Percentiles rank a stretch among this genome's conserved stretches.
These are phyloP conservation scores for Triangularia setosa DNA, from an alignment of 2,329 filamentous ascomycete genomes.

Conservation along the genomic window DNA sequence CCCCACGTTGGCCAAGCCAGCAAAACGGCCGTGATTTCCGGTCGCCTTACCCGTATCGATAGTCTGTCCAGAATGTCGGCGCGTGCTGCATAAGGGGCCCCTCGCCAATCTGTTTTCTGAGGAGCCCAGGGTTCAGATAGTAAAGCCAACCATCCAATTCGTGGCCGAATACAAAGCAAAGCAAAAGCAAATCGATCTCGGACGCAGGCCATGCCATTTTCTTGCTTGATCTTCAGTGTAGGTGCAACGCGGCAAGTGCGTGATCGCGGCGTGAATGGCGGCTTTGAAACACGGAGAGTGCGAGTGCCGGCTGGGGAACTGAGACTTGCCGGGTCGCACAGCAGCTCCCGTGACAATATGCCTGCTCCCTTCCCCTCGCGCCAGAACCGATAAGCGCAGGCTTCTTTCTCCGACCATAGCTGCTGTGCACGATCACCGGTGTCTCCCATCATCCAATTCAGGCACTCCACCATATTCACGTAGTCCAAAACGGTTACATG, in stretches of 20 bases:
- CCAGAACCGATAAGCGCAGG: neutral
- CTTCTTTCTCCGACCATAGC: neutral
- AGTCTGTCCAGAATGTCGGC: neutral
- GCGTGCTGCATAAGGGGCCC: neutral
- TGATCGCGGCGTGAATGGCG: neutral
- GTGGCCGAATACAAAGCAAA: neutral
- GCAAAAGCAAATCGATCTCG: neutral
- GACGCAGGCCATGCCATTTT: neutral
- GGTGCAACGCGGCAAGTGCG: neutral
- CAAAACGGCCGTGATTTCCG: neutral
- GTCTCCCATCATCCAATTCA: neutral
- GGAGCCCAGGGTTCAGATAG: neutral
- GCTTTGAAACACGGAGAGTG: neutral
- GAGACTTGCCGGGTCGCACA: neutral
- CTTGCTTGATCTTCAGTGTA: neutral
- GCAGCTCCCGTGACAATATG: neutral
- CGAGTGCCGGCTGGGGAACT: neutral
- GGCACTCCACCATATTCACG: neutral
- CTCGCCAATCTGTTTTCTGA: neutral
- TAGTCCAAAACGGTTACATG: neutral
- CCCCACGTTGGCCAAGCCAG: neutral
- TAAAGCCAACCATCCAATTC: neutral
- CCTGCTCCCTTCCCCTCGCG: neutral
- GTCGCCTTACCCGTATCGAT: neutral
- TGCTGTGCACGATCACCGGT: neutral